Evolutionary conservation across 495 filamentous ascomycete species (phyloP), one percentile per base, ranked within the genome.

Genomic region (Penicillium canariense): DNA sequence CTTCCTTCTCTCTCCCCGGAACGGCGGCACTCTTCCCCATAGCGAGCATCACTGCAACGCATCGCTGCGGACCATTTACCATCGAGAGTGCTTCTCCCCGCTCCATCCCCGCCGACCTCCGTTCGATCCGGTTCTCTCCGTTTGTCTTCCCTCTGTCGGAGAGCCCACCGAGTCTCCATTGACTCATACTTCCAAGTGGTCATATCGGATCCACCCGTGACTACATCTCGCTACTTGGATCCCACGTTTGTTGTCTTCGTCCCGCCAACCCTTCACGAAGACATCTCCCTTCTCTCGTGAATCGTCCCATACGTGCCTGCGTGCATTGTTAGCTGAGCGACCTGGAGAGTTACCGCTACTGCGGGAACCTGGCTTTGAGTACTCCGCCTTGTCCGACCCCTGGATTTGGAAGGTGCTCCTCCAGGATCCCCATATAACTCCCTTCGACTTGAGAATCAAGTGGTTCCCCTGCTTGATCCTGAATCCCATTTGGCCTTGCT

Each of bases 351-450:
- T 71, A 63, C 62, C 30, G 23, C 45, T 43, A 38, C 26, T 9
- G 20, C 31, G 64, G 64, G 64, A 61, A 62, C 55, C 75, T 74
- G 72, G 74, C 70, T 66, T 68, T 68, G 64, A 68, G 67, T 68
- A 74, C 68, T 75, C 65, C 64, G 62, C 31, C 60, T 64, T 59
- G 59, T 63, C 66, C 67, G 60, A 51, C 38, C n/a, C 51, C 56
- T 51, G 70, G 74, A 38, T 73, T 70, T 64, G 51, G 61, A 70
- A 73, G 69, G 70, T 56, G 54, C 58, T 58, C 60, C 64, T 59
- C 59, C 64, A 63, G 64, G 64, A 62, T 67, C 61, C 64, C 63
- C 50, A 49, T 42, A 44, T 36, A 31, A 48, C n/a, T 17, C 52
- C 11, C 8, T 12, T 28, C 47, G 32, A 26, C 39, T 56, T 39